These are phyloP conservation scores for Kappamyces sp. DNA, from an alignment of 192 early-diverging fungal genomes.

Conservation along the genomic window DNA sequence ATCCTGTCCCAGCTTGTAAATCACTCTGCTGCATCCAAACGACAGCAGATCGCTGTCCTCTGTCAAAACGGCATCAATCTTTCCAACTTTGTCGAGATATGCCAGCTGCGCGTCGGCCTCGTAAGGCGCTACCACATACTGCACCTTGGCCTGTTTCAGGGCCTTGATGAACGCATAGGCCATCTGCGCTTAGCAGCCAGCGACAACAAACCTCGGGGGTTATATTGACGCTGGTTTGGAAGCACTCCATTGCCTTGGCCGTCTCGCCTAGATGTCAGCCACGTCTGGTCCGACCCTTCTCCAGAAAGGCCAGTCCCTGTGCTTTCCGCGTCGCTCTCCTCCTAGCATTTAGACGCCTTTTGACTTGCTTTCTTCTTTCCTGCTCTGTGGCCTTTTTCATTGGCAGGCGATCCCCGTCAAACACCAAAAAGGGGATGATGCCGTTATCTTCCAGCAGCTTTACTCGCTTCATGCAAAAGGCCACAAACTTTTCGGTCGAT, in stretches of 20 bases:
- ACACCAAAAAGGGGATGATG: conserved; percentile 81
- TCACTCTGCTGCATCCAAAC: conserved; percentile 80
- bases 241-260: conserved; percentile 64
- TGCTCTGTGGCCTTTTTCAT: conserved; percentile 72
- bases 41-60: conserved; percentile 95
- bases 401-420: conserved; percentile 87
- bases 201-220: too few relatives aligned
- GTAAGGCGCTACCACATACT: conserved; percentile 87
- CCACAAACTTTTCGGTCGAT: conserved; percentile 73
- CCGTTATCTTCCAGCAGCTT: conserved; percentile 64
- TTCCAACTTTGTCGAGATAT: conserved; percentile 60
- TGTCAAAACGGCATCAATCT: conserved; percentile 75
- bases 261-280: too few relatives aligned
- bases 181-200: conserved; percentile 81
- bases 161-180: conserved; percentile 71
- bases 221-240: conserved; percentile 71
- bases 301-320: too few relatives aligned
- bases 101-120: conserved; percentile 97
- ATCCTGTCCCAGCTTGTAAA: conserved; percentile 76
- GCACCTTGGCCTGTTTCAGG: conserved; percentile 54
- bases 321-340: conserved; percentile 46
- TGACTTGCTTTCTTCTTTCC: conserved; percentile 53
- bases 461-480: conserved; percentile 73
- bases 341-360: conserved; percentile 26
- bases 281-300: too few relatives aligned